These are phyloP conservation scores for Furcasterigmium sp. DNA, from an alignment of 2,329 filamentous ascomycete species.

Conservation along the genomic window DNA sequence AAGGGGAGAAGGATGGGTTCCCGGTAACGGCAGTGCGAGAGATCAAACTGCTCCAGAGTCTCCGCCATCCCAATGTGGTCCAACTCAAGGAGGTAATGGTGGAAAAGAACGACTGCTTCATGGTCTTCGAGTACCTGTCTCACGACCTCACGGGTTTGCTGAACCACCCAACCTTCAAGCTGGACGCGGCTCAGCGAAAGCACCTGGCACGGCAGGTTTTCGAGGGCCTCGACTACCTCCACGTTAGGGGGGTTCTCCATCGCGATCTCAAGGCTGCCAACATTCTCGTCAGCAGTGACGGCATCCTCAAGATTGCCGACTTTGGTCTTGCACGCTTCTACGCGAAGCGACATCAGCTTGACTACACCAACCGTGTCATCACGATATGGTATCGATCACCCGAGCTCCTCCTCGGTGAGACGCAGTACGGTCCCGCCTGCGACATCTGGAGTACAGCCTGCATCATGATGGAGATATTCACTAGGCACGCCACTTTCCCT, in stretches of 20 bases:
- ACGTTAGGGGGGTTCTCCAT: conserved; percentile 88
- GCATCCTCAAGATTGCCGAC: conserved; percentile 87
- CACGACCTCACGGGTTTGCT: conserved; percentile 93
- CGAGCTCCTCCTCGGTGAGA: conserved; percentile 85
- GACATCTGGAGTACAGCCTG: conserved; percentile 98
- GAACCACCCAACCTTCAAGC: conserved; percentile 86
- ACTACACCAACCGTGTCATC: conserved; percentile 98
- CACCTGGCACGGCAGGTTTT: conserved; percentile 90
- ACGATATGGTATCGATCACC: conserved; percentile 97
- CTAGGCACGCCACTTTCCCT: conserved; percentile 86
- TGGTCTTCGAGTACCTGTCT: conserved; percentile 98
- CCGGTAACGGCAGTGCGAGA: conserved; percentile 87
- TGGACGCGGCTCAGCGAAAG: conserved; percentile 84
- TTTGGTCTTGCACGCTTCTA: conserved; percentile 97
- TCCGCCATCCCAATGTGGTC: conserved; percentile 79
- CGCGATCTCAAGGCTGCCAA: conserved; percentile 98
- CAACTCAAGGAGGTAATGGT: conserved; percentile 92
- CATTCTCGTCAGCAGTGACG: conserved; percentile 86
- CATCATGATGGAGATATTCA: conserved; percentile 95
- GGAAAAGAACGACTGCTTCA: conserved; percentile 96
- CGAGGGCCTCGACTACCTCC: conserved; percentile 87
- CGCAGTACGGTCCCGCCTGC: conserved; percentile 81
- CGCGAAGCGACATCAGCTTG: conserved; percentile 81
- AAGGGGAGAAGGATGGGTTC: conserved; percentile 85
- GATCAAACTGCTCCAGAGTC: conserved; percentile 84